These are phyloP conservation scores for Penicillium concentricum DNA, from an alignment of 2,329 filamentous ascomycete genomes.

Conservation along the genomic window DNA sequence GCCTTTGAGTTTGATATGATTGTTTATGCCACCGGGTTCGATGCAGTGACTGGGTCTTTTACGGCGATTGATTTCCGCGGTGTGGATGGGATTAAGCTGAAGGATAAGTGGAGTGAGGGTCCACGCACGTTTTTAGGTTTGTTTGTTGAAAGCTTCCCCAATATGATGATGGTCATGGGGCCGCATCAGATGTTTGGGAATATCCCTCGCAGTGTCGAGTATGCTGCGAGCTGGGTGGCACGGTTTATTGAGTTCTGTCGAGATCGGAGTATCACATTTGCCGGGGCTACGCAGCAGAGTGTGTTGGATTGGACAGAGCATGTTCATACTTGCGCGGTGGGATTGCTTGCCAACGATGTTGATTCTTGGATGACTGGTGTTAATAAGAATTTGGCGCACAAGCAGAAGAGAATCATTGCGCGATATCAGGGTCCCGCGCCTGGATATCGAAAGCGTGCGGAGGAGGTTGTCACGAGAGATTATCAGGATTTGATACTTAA, in stretches of 20 bases:
- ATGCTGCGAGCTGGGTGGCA: not conserved
- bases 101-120: constrained; percentile 7
- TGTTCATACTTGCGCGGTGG: constrained; percentile 48
- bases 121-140: constrained; percentile 10
- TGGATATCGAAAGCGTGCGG: constrained; percentile 39
- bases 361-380: constrained; percentile 59
- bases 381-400: constrained; percentile 51
- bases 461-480: constrained; percentile 15
- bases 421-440: constrained; percentile 49
- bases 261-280: constrained; percentile 28
- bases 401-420: constrained; percentile 48
- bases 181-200: constrained; percentile 38
- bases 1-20: constrained; percentile 10
- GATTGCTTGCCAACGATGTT: constrained; percentile 48
- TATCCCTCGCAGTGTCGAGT: constrained; percentile 13
- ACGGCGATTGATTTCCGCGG: constrained; percentile 11
- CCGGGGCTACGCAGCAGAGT: constrained; percentile 43
- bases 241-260: constrained; percentile 1
- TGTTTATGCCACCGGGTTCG: constrained; percentile 15
- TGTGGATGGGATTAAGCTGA: constrained; percentile 4
- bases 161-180: constrained; percentile 14
- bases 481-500: not conserved
- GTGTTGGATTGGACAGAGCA: constrained; percentile 49
- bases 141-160: constrained; percentile 11
- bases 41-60: constrained; percentile 11